These are phyloP conservation scores for Zygnema circumcarinatum DNA, from an alignment of 139 green algal species.

Conservation along the genomic window DNA sequence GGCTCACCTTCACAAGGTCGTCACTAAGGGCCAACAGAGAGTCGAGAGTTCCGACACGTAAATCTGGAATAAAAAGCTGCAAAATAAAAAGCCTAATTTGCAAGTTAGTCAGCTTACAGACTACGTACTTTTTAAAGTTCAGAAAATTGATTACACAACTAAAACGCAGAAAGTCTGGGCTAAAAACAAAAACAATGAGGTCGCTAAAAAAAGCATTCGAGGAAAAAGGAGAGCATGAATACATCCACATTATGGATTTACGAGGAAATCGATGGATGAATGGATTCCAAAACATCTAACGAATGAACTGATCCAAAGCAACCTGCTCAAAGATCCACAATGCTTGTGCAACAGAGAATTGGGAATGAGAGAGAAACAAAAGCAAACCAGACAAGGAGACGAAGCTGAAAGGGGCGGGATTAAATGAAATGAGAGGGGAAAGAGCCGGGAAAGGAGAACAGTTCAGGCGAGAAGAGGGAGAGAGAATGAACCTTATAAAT, in stretches of 20 bases:
- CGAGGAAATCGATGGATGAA: too few species aligned
- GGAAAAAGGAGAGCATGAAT: too few species aligned
- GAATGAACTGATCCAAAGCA: too few species aligned
- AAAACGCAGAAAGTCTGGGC: background rate
- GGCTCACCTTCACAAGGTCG: conserved; percentile 82
- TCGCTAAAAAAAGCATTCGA: too few species aligned
- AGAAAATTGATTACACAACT: background rate
- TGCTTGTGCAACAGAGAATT: background rate
- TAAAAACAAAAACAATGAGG: too few species aligned
- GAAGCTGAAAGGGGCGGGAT: background rate
- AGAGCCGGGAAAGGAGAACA: background rate
- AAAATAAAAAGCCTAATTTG: background rate
- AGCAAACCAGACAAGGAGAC: background rate
- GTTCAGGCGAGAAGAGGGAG: background rate
- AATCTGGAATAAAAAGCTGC: conserved; percentile 83
- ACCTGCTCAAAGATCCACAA: too few species aligned
- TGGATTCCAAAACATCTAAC: too few species aligned
- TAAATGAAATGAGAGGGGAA: background rate
- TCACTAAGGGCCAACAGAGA: conserved; percentile 90
- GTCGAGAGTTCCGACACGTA: conserved; percentile 93
- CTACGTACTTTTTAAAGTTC: background rate
- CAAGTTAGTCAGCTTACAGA: background rate
- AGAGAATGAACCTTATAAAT: conserved; percentile 53
- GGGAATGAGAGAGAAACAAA: background rate
- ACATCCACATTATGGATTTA: too few species aligned